A percentile compares a stretch with the other conserved stretches of the same genome.
These are phyloP conservation scores for Ilyonectria mors-panacis DNA, from an alignment of 2,329 filamentous ascomycete genomes.

Conservation along the genomic window DNA sequence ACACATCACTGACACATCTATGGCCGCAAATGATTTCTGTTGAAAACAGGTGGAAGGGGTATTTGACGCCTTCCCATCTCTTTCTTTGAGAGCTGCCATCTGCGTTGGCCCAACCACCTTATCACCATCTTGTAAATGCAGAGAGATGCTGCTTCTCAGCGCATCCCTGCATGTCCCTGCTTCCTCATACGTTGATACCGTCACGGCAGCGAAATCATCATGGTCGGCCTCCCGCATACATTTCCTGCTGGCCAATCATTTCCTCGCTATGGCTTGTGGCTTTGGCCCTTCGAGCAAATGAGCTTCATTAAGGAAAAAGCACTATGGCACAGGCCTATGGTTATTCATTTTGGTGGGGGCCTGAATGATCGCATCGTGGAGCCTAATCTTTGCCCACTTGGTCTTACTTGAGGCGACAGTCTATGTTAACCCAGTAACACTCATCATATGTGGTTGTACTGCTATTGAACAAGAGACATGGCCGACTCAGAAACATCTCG, in stretches of 20 bases:
- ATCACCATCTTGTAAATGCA: background rate
- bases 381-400: background rate
- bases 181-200: background rate
- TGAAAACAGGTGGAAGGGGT: too few species aligned
- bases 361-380: background rate
- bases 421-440: too few species aligned
- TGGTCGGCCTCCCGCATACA: conserved; percentile 40
- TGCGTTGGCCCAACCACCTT: background rate
- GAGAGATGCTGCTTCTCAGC: background rate
- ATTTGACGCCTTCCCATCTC: background rate
- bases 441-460: background rate
- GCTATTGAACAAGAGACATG: background rate
- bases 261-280: background rate
- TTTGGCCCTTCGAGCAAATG: conserved; percentile 2
- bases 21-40: too few species aligned
- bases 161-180: background rate
- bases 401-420: background rate
- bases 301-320: background rate
- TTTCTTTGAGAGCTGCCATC: background rate
- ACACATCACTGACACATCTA: too few species aligned
- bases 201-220: conserved; percentile 2
- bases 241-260: conserved; percentile 16
- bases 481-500: background rate
- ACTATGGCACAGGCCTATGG: background rate
- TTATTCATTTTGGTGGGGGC: background rate